Base-by-base conservation (phyloP, 495 filamentous ascomycete genomes). In the Tuber melanosporum region DNA sequence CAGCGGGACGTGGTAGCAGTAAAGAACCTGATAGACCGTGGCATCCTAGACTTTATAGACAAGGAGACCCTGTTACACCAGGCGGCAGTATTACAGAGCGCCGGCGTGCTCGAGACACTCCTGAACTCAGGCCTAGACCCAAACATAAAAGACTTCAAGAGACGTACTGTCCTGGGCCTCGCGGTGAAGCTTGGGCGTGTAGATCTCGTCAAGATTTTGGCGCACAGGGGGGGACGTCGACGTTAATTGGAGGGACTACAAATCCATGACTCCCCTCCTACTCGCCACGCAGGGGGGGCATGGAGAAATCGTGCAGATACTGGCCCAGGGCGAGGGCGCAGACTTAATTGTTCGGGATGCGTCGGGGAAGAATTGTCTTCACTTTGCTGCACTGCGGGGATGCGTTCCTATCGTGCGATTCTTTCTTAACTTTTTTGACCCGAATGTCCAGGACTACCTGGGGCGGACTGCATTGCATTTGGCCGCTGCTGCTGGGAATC, bases 321-420 rank as follows among this genome's bases (percentile, higher is more conserved):
- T 8, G 20, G 47, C 7, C 19, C 19, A 49, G 47, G 0, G 47
- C 8, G 47, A 20, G 4, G 20, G 47, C 1, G 47, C 7, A 15
- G 47, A 49, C 4, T 22, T 49, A 6, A 3, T 0, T 22, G 20
- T 7, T 22, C 6, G 20, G 19, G 47, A 22, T 49, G 19, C 19
- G 19, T 49, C 47, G 47, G 45, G 39, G 19, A 39, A 44, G 36
- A 49, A 42, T 44, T 41, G 42, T 3, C 76, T 72, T 22, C 26
- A 45, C 62, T 46, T 47, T 49, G 69, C 76, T n/a, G 41, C 76
- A 7, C 36, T 32, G 15, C 69, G 45, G 20, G 74, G 74, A 19
- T 49, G 71, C 69, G 69, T 26, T 19, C 69, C 74, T 9, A 69
- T 75, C 42, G 22, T 75, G 19, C 43, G 26, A 7, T 46, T 71